Base-by-base conservation (phyloP, 1,139 yeast species). In the Candida tropicalis region DNA sequence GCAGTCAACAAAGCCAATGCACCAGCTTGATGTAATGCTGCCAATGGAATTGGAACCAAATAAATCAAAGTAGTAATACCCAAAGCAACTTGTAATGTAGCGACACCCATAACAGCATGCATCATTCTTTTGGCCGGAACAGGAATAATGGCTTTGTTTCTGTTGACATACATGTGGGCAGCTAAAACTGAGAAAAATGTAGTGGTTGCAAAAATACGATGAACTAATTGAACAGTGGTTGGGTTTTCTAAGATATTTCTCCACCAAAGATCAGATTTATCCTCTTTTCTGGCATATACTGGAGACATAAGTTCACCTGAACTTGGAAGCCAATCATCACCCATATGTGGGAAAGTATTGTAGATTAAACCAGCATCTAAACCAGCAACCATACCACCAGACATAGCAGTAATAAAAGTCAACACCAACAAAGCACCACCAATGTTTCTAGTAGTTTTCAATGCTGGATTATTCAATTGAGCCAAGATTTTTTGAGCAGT, bases 331-430 rank as follows among this genome's bases (percentile, higher is more conserved):
- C 78, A 77, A 36, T 79, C 79, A 44, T 86, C 82, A 39, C 98
- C 98, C 99, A 95, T 95, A 57, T 84, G 88, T 23, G 99, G 99
- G 77, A 91, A 95, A 4, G 95, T 85, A 64, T 95, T 93, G 67
- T 93, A 95, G 54, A 95, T 90, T 63, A 91, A 75, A 39, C 99
- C 99, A 3, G 99, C 99, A 66, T 95, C 99, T 46, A 95, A 74
- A 6, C 99, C 99, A 13, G 99, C 99, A 39, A 95, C 99, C 78
- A 95, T 82, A 15, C 97, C 98, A 47, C 99, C 99, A 20, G 96
- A 79, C 95, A 93, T 84, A 17, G 97, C 96, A 18, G 99, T 93
- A 35, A 86, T 49, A 57, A 88, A 91, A 2, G 95, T 84, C 45
- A 93, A 69, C 1, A 72, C 82, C 28, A 87, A 70, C 33, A 93